Percentiles rank a stretch among this genome's conserved stretches.
phyloP scores from a whole-genome alignment of 495 filamentous ascomycete genomes.

The Letharia columbiana region DNA sequence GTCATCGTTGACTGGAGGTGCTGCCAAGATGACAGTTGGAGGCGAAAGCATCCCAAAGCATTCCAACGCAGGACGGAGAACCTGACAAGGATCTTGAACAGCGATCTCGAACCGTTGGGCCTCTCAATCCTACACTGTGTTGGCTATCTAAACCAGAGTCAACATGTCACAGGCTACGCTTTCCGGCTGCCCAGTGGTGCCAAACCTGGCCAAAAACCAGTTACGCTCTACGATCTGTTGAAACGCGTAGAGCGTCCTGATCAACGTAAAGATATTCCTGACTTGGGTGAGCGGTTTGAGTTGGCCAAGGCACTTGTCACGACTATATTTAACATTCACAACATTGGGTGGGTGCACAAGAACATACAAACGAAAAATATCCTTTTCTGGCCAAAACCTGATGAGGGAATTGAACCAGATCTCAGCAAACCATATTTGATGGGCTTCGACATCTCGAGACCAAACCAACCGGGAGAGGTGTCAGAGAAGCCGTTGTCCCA shows the following conservation, averaged over 20 bases:
- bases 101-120: constrained; percentile 21
- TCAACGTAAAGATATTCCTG: constrained; percentile 16
- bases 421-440: constrained; percentile 28
- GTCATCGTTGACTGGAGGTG: constrained; percentile 27
- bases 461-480: constrained; percentile 23
- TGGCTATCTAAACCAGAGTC: constrained; percentile 22
- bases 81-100: constrained; percentile 25
- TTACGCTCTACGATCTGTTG: constrained; percentile 19
- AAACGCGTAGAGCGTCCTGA: constrained; percentile 1
- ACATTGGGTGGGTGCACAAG: constrained; percentile 36
- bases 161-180: constrained; percentile 22
- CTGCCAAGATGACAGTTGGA: constrained; percentile 25
- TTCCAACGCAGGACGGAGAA: constrained; percentile 23
- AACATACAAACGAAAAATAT: constrained; percentile 33
- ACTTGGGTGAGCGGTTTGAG: constrained; percentile 29
- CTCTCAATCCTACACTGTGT: constrained; percentile 25
- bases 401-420: constrained; percentile 13
- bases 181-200: constrained; percentile 19
- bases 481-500: constrained; percentile 27
- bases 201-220: constrained; percentile 13
- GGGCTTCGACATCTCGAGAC: constrained; percentile 32
- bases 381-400: constrained; percentile 28
- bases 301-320: constrained; percentile 28
- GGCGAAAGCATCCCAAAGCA: constrained; percentile 19
- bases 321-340: constrained; percentile 33